These are phyloP conservation scores for Alnus glutinosa DNA, from an alignment of 306 rosid species.

Conservation along the genomic window DNA sequence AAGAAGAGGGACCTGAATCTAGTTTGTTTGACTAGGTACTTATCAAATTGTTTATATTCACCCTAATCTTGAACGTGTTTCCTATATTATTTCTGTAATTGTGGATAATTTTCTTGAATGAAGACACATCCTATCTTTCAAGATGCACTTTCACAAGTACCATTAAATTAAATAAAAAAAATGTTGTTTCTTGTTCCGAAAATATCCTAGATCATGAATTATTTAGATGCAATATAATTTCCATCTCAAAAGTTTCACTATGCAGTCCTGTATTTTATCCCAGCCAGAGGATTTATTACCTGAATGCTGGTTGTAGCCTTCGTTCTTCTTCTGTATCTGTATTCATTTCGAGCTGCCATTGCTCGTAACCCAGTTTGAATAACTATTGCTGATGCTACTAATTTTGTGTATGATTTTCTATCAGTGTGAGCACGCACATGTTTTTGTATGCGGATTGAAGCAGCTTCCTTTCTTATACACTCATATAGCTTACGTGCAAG, in stretches of 20 bases:
- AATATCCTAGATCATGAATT: background rate
- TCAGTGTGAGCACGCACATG: conserved; percentile 57
- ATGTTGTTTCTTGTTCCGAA: background rate
- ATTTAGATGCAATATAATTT: conserved; percentile 16
- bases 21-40: background rate
- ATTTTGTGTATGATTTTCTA: conserved; percentile 52
- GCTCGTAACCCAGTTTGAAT: conserved; percentile 83
- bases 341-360: conserved; percentile 75
- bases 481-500: conserved; percentile 66
- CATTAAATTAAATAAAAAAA: background rate
- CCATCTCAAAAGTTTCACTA: background rate
- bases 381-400: conserved; percentile 59
- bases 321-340: conserved; percentile 63
- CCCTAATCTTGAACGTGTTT: background rate
- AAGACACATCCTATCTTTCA: background rate
- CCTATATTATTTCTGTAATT: background rate
- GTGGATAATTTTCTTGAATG: background rate
- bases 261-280: conserved; percentile 1
- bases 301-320: conserved; percentile 72
- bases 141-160: background rate
- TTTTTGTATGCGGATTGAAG: conserved; percentile 76
- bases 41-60: background rate
- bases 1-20: background rate
- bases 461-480: conserved; percentile 73
- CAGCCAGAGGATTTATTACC: conserved; percentile 45